A percentile compares a stretch with the other conserved stretches of the same genome.
These are phyloP conservation scores for Candida tibetensis DNA, from an alignment of 805 yeast species.

Conservation along the genomic window DNA sequence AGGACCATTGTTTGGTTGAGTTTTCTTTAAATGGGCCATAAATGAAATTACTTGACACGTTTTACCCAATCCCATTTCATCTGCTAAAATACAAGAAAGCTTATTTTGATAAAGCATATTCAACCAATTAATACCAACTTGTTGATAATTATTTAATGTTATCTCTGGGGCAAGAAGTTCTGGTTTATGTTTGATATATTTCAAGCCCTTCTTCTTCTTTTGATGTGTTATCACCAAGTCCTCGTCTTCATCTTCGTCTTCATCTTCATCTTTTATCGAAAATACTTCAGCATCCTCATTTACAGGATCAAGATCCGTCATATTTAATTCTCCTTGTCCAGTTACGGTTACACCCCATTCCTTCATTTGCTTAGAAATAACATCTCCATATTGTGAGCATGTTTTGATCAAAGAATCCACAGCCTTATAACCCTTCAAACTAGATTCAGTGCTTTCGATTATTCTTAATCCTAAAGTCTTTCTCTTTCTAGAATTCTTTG, in stretches of 20 bases:
- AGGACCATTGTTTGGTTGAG: slow-evolving; percentile 59
- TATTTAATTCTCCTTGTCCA: slow-evolving; percentile 66
- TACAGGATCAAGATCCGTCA: slow-evolving; percentile 49
- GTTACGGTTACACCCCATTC: slow-evolving; percentile 86
- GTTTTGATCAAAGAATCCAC: slow-evolving; percentile 86
- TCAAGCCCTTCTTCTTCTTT: slow-evolving; percentile 21
- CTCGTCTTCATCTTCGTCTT: slow-evolving; percentile 30
- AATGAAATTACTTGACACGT: slow-evolving; percentile 96
- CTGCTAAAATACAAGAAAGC: slow-evolving; percentile 91
- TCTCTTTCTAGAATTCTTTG: slow-evolving; percentile 25
- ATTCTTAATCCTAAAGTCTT: slow-evolving; percentile 68
- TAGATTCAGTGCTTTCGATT: slow-evolving; percentile 64
- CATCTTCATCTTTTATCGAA: slow-evolving; percentile 20
- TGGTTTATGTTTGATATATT: slow-evolving; percentile 72
- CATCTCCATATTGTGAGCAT: slow-evolving; percentile 74
- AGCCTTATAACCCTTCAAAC: slow-evolving; percentile 86
- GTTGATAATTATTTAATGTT: slow-evolving; percentile 83
- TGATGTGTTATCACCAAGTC: slow-evolving; percentile 28
- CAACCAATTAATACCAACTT: slow-evolving; percentile 96
- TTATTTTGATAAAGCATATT: slow-evolving; percentile 70
- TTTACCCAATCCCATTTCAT: slow-evolving; percentile 98
- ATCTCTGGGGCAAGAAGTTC: slow-evolving; percentile 57
- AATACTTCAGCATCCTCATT: slow-evolving; percentile 16
- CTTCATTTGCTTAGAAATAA: slow-evolving; percentile 67
- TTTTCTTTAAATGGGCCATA: slow-evolving; percentile 76